Evolutionary conservation across 345 rosid genomes (phyloP).

Genomic region (Dovyalis caffra): DNA sequence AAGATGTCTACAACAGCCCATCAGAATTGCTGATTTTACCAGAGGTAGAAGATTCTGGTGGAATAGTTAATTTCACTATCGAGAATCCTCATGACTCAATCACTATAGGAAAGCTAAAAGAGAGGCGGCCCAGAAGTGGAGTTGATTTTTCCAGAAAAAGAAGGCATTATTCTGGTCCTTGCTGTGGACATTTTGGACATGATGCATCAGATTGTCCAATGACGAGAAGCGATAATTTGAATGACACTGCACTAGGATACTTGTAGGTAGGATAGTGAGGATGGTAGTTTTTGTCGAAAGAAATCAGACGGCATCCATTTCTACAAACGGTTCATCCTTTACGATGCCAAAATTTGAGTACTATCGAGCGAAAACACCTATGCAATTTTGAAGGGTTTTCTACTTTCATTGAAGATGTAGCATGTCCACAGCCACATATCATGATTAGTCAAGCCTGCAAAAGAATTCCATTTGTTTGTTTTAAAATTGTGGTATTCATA

Average conservation of each 20-base stretch:
- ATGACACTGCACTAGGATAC: constrained; percentile 30
- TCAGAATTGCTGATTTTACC: constrained; percentile 47
- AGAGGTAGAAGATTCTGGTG: constrained; percentile 49
- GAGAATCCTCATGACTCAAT: constrained; percentile 37
- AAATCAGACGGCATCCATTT: not conserved
- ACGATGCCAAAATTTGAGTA: not conserved
- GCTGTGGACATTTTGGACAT: constrained; percentile 49
- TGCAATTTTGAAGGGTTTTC: not conserved
- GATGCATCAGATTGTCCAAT: constrained; percentile 47
- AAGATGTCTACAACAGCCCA: constrained; percentile 36
- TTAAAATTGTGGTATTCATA: not conserved
- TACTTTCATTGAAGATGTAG: not conserved
- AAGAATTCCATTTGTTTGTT: not conserved
- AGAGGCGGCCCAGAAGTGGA: constrained; percentile 44
- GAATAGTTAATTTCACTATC: constrained; percentile 33
- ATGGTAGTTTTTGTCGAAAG: not conserved
- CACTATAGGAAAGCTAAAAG: constrained; percentile 44
- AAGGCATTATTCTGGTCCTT: constrained; percentile 44
- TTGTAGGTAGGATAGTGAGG: constrained; percentile 8
- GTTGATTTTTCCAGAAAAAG: constrained; percentile 37
- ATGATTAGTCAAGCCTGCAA: not conserved
- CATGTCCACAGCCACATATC: not conserved
- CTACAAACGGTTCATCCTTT: not conserved
- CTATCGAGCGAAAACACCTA: not conserved
- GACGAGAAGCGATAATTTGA: constrained; percentile 36